These are phyloP conservation scores for Russula sp. DNA, from an alignment of 768 basidiomycete genomes.

Conservation along the genomic window DNA sequence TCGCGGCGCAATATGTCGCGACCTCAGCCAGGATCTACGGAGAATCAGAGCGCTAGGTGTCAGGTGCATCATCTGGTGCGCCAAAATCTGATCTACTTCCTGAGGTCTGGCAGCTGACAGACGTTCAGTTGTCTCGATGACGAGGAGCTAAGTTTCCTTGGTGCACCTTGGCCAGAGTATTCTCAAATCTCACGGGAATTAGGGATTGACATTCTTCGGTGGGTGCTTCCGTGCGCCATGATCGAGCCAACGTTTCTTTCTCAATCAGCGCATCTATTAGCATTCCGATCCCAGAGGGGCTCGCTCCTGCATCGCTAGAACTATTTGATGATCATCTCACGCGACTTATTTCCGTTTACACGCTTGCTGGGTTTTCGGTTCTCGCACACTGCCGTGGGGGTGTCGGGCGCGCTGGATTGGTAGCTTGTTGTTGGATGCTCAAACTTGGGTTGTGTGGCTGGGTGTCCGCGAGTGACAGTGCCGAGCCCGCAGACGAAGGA, in stretches of 20 bases:
- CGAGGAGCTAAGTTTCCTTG: conserved; percentile 75
- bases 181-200: conserved; percentile 49
- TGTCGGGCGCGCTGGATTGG: conserved; percentile 85
- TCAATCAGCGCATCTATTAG: conserved; percentile 35
- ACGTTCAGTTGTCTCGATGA: conserved; percentile 72
- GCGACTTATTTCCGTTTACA: conserved; percentile 62
- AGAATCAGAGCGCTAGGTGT: conserved; percentile 73
- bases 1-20: conserved; percentile 74
- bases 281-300: conserved; percentile 85
- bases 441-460: conserved; percentile 86
- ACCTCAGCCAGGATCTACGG: conserved; percentile 67
- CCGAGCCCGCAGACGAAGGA: conserved; percentile 3
- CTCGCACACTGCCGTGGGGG: conserved; percentile 93
- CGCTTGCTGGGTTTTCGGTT: conserved; percentile 62
- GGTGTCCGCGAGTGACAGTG: conserved; percentile 33
- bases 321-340: conserved; percentile 62
- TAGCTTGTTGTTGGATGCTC: conserved; percentile 90
- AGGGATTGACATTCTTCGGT: conserved; percentile 80
- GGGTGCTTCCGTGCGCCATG: background rate
- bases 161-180: conserved; percentile 84
- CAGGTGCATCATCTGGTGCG: conserved; percentile 77
- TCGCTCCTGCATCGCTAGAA: conserved; percentile 57
- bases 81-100: conserved; percentile 4
- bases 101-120: background rate
- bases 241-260: background rate